Evolutionary conservation across 192 early-diverging fungal genomes (phyloP).

Genomic region (Coemansia sp.): DNA sequence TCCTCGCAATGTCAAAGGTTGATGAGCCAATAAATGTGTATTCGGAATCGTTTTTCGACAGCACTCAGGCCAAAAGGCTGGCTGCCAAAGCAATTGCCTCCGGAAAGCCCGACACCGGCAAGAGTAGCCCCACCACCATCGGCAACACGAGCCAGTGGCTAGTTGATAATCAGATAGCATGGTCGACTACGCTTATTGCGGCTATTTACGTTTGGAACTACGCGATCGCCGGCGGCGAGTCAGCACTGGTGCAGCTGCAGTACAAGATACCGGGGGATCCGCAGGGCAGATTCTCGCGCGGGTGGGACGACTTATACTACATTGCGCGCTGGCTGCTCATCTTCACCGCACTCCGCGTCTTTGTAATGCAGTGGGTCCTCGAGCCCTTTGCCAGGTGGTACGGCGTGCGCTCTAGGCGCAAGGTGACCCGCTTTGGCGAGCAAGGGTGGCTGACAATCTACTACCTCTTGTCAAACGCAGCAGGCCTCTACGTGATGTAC

Average conservation of each 20-base stretch:
- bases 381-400: conserved; percentile 39
- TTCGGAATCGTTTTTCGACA: conserved; percentile 8
- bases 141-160: conserved; percentile 29
- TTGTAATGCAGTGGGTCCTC: conserved; percentile 35
- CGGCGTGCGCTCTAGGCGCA: conserved; percentile 36
- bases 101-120: not conserved
- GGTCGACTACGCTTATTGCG: conserved; percentile 32
- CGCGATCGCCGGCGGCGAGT: conserved; percentile 17
- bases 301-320: conserved; percentile 44
- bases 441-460: conserved; percentile 70
- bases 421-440: conserved; percentile 63
- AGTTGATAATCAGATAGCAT: conserved; percentile 38
- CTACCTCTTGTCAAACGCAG: conserved; percentile 61
- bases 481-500: conserved; percentile 70
- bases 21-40: conserved; percentile 14
- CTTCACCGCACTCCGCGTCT: conserved; percentile 68
- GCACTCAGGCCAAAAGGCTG: not conserved
- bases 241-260: conserved; percentile 37
- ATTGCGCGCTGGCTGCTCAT: conserved; percentile 63
- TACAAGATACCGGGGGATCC: conserved; percentile 34
- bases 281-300: conserved; percentile 46
- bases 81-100: not conserved
- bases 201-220: conserved; percentile 35
- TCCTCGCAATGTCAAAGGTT: conserved; percentile 26
- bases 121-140: not conserved